These are phyloP conservation scores for Phialemonium atrogriseum DNA, from an alignment of 2,329 filamentous ascomycete species.

Conservation along the genomic window DNA sequence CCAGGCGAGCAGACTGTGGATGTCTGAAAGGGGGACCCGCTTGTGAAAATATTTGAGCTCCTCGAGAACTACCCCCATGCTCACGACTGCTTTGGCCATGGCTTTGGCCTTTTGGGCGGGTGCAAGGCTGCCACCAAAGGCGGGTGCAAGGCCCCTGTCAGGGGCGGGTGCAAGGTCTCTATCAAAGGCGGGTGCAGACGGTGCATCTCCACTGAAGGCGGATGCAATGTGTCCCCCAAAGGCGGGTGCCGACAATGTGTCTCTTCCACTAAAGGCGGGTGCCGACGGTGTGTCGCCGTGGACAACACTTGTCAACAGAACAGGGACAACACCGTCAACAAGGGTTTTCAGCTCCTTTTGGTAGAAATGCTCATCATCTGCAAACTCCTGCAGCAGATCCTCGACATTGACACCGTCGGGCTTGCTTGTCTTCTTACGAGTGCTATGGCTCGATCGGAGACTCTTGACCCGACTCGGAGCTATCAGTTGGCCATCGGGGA, in stretches of 20 bases:
- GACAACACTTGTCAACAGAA: constrained; percentile 77
- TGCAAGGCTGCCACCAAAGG: too few species aligned
- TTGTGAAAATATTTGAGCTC: constrained; percentile 73
- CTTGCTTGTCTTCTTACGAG: constrained; percentile 63
- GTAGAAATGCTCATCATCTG: constrained; percentile 79
- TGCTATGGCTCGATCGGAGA: constrained; percentile 68
- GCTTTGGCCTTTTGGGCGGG: constrained; percentile 48
- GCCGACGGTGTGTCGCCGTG: constrained; percentile 58
- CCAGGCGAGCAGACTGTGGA: constrained; percentile 70
- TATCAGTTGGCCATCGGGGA: constrained; percentile 45
- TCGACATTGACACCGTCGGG: constrained; percentile 60
- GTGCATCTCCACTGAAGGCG: too few species aligned
- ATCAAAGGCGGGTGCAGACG: background rate
- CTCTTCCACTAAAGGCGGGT: constrained; percentile 45
- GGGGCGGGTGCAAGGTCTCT: too few species aligned
- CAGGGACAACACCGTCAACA: constrained; percentile 90
- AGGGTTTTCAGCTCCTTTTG: constrained; percentile 85
- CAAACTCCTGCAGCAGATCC: constrained; percentile 73
- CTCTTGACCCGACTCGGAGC: constrained; percentile 53
- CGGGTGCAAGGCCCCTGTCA: too few species aligned
- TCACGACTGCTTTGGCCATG: constrained; percentile 79
- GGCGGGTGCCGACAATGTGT: too few species aligned
- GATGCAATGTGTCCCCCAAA: too few species aligned
- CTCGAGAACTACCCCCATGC: constrained; percentile 88
- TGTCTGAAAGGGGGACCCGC: constrained; percentile 66